These are phyloP conservation scores for Fonsecaea nubica DNA, from an alignment of 2,329 filamentous ascomycete species.

Conservation along the genomic window DNA sequence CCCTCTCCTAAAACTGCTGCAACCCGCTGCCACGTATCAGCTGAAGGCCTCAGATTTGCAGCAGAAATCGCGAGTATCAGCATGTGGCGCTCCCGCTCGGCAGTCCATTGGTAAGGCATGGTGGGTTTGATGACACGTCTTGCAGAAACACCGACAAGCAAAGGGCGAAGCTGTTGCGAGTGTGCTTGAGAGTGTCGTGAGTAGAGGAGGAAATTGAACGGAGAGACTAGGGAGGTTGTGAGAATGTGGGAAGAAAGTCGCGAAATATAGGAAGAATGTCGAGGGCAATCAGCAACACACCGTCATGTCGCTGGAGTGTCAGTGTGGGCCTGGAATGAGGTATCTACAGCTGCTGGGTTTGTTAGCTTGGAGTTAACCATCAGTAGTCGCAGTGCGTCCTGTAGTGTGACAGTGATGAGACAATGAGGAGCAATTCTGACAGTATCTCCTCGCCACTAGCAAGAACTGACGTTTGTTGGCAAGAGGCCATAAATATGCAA, in stretches of 20 bases:
- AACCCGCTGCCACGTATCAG: constrained; percentile 39
- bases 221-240: constrained; percentile 11
- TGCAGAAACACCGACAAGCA: constrained; percentile 4
- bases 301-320: constrained; percentile 31
- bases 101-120: constrained; percentile 36
- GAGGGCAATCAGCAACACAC: constrained; percentile 24
- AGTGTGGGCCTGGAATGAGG: not conserved
- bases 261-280: constrained; percentile 4
- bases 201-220: constrained; percentile 17
- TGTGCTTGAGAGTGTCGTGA: constrained; percentile 9
- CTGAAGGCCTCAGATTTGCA: constrained; percentile 32
- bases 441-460: not conserved
- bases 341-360: not conserved
- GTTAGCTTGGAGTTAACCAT: not conserved
- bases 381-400: not conserved
- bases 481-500: not conserved
- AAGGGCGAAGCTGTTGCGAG: constrained; percentile 10
- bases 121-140: not conserved
- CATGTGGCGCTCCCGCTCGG: constrained; percentile 34
- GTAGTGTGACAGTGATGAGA: not conserved
- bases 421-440: constrained; percentile 6
- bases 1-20: constrained; percentile 36
- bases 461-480: constrained; percentile 17
- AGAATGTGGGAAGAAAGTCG: not conserved
- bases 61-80: constrained; percentile 33